Evolutionary conservation across 2,329 filamentous ascomycete species (phyloP), one percentile per base, ranked within the genome.

Genomic region (Exophiala spinifera): DNA sequence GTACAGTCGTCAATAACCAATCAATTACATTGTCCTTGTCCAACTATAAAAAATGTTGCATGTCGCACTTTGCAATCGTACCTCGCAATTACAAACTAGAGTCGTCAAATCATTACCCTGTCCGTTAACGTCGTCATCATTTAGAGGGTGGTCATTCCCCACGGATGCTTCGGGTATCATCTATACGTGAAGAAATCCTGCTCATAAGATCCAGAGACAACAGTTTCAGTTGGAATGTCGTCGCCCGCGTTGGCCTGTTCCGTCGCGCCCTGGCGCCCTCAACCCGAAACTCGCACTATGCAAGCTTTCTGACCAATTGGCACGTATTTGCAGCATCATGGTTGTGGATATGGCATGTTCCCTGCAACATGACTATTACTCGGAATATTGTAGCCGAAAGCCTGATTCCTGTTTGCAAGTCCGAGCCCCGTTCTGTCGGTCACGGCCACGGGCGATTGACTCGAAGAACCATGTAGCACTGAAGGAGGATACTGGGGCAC

Each of bases 381-480:
- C 14, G 47, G 34, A 7, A 23, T 40, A 17, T 45, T 44, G 23
- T 49, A 60, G 11, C 48, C 19, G 25, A 51, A 52, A 36, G 51
- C 42, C 34, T 49, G 57, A 17, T 55, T 21, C 40, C 42, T 52
- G 45, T 49, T 36, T 14, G 55, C 49, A 13, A 60, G 33, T 28
- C 58, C 58, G 7, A 59, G 58, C n/a, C 58, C 53, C 44, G 56
- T 25, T 25, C 28, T 40, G 13, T 31, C 28, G 23, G 57, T 43
- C 33, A 52, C 31, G 8, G 15, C 49, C 34, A 53, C 44, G 17
- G 51, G 46, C 7, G 49, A 43, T 8, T 53, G 51, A 11, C 14
- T 31, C 4, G 46, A 28, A 39, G 36, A 51, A 40, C 43, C 23
- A 15, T 49, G 51, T n/a, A 53, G 31, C 48, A 53, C 43, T 23